A percentile compares a stretch with the other conserved stretches of the same genome.
phyloP scores from a whole-genome alignment of 768 basidiomycete genomes.

The Tricholomella constricta region DNA sequence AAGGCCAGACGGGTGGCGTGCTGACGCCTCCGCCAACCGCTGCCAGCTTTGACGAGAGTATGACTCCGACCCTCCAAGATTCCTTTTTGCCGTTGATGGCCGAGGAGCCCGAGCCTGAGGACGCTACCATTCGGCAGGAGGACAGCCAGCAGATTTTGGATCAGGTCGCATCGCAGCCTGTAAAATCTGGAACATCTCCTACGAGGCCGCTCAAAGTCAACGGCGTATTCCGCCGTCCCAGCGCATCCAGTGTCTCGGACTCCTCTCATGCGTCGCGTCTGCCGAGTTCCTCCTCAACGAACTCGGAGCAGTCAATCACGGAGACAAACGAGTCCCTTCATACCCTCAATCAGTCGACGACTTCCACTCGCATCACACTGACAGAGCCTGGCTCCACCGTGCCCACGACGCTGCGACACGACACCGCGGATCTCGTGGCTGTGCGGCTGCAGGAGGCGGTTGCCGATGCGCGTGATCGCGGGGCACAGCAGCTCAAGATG shows the following conservation, averaged over 20 bases:
- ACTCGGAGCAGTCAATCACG: neutral
- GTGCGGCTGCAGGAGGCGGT: slow-evolving; percentile 63
- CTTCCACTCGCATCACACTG: slow-evolving; percentile 41
- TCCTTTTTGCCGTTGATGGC: slow-evolving; percentile 19
- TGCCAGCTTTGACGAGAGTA: slow-evolving; percentile 26
- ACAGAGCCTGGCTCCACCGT: slow-evolving; percentile 41
- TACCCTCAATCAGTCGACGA: neutral
- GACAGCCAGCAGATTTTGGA: neutral
- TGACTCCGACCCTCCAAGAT: slow-evolving; percentile 28
- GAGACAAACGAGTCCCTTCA: neutral
- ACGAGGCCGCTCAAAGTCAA: slow-evolving; percentile 8
- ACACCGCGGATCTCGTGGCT: slow-evolving; percentile 47
- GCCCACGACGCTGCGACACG: slow-evolving; percentile 28
- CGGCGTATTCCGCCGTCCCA: slow-evolving; percentile 11
- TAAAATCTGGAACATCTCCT: too few relatives aligned
- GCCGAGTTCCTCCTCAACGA: neutral
- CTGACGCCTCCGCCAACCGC: slow-evolving; percentile 36
- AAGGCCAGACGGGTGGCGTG: slow-evolving; percentile 27
- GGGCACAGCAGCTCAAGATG: slow-evolving; percentile 62
- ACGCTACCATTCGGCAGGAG: slow-evolving; percentile 15
- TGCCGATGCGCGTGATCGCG: slow-evolving; percentile 58
- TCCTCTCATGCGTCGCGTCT: slow-evolving; percentile 3
- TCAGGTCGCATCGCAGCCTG: neutral
- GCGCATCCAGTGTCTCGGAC: slow-evolving; percentile 7
- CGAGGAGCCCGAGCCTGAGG: slow-evolving; percentile 15